Evolutionary conservation across 805 yeast genomes (phyloP), one percentile per base, ranked within the genome.

Genomic region (Saccharomycopsis babjevae): DNA sequence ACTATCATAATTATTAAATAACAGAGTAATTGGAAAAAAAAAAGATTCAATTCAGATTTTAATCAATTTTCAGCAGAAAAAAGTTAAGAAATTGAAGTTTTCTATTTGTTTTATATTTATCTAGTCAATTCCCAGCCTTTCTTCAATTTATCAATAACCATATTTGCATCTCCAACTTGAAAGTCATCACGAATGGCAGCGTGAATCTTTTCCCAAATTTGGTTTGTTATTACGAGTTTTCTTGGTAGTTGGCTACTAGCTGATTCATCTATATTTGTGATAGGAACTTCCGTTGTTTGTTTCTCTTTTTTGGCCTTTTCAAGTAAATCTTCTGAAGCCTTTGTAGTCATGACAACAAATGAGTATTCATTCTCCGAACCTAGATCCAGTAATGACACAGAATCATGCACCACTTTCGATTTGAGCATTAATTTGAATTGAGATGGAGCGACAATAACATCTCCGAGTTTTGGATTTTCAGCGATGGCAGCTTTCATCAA

Each of bases 401-500:
- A 57, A 52, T 63, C 65, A 25, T 56, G 46, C 6, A 62, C 58
- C 15, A 63, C 65, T 46, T 63, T 63, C n/a, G 64, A 61, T 38
- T 61, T 63, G 10, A 61, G 46, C 57, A 63, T 54, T 13, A 63
- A 57, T 50, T 63, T 63, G 28, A 63, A 54, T 20, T 63, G 64
- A 15, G 54, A 11, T 3, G 50, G 39, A 3, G 22, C 38, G 7
- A 50, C 25, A n/a, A 34, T 28, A 8, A 46, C 15, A 2, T n/a
- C 46, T 5, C 38, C 40, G 30, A 20, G 22, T 18, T 54, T 56
- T 15, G 36, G 34, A 18, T 60, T 57, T 16, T n/a, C 20, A 4
- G 42, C 18, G 11, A 25, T 28, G 20, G 50, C 55, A 3, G 46
- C 50, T 32, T 56, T 56, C 30, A 62, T 20, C 15, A 63, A 54